Evolutionary conservation across 495 filamentous ascomycete genomes (phyloP).

Genomic region (Terfezia claveryi): DNA sequence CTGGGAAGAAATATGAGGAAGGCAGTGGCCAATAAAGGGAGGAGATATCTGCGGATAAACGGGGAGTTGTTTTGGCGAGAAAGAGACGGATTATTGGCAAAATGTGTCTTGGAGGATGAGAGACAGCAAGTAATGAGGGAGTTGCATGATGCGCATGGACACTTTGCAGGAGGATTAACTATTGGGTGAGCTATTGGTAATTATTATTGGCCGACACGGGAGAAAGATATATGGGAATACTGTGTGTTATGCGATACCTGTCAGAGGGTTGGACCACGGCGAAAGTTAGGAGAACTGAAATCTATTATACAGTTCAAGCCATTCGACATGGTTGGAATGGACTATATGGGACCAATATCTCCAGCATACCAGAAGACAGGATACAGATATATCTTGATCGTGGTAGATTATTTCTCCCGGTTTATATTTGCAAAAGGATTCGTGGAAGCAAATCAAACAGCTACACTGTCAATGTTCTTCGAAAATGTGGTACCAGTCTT

Average conservation of each 20-base stretch:
- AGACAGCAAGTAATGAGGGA: background rate
- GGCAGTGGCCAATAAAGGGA: background rate
- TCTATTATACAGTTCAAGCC: background rate
- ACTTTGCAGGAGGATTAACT: background rate
- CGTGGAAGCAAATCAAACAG: slow-evolving; percentile 24
- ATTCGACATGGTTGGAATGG: slow-evolving; percentile 2
- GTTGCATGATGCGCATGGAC: background rate
- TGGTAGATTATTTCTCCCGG: slow-evolving; percentile 1
- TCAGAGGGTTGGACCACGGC: background rate
- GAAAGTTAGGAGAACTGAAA: background rate
- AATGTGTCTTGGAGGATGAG: background rate
- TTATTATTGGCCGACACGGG: background rate
- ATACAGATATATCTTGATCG: background rate
- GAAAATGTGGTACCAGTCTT: background rate
- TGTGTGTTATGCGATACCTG: background rate
- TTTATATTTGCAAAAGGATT: slow-evolving; percentile 38
- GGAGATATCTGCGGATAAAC: background rate
- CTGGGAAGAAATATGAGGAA: background rate
- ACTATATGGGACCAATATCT: slow-evolving; percentile 1
- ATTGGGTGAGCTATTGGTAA: background rate
- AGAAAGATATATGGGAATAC: background rate
- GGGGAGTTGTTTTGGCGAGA: background rate
- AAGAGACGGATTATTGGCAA: background rate
- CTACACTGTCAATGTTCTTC: background rate
- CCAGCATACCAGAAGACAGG: background rate